Base-by-base conservation (phyloP, 202 grass and related monocot genomes). In the Zizania palustris region DNA sequence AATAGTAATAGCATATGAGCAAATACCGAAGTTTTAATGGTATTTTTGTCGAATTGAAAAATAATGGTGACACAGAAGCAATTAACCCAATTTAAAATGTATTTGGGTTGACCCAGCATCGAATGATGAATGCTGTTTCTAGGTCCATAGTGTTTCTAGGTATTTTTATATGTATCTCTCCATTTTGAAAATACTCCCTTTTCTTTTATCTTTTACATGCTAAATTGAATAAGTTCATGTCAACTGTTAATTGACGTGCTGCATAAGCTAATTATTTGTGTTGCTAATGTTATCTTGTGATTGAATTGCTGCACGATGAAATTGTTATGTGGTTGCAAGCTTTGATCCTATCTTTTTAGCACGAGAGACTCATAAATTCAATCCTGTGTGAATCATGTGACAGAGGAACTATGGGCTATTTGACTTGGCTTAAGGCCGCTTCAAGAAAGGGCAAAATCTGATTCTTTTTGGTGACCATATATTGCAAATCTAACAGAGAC, bases 351-450 rank as follows among this genome's bases (percentile, higher is more conserved):
- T 44, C 41, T 76, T 39, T 65, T 81, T 79, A 76, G 41, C 76
- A 9, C 71, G 69, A 40, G 21, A 38, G 43, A 82, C 79, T 75
- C 84, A 60, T 88, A 89, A 87, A 88, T 79, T 67, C 22, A 82
- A 84, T 79, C 86, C 11, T 91, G 55, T 79, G 80, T 81, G 70
- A 82, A 85, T 54, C 54, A 82, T 95, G 75, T 95, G 72, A 89
- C 96, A 95, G 96, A 99, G 72, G 96, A 99, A 90, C 71, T 99
- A 62, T 99, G 96, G 96, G 78, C 91, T 72, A 93, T 95, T 89
- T 92, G 75, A 74, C 58, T 95, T 45, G 96, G 96, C 74, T 87
- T 99, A 83, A 94, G 87, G 57, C 78, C 95, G 81, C 96, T 99
- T 79, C 96, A 99, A 74, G 96, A 95, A 82, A 87, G 87, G 63